A percentile compares a stretch with the other conserved stretches of the same genome.
phyloP scores from a whole-genome alignment of 2,329 filamentous ascomycete genomes.

The Trichoderma sp. region DNA sequence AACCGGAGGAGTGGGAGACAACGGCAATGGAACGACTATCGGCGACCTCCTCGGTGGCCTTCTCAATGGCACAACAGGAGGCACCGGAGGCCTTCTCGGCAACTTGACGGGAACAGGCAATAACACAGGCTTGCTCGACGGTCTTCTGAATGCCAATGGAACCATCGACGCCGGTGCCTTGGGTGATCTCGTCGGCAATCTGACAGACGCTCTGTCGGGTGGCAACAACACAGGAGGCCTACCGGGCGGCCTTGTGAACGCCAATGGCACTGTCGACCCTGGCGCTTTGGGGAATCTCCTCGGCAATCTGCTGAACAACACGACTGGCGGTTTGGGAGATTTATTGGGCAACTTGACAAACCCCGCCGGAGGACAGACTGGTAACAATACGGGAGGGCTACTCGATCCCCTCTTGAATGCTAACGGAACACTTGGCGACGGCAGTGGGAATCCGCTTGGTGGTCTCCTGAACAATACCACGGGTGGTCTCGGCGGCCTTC shows the following conservation, averaged over 20 bases:
- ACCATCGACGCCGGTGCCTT: not conserved
- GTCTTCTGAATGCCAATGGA: not conserved
- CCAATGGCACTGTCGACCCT: not conserved
- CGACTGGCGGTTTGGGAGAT: not conserved
- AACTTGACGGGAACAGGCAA: too few species aligned
- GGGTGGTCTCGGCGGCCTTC: not conserved
- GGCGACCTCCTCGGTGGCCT: not conserved
- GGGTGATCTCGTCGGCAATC: not conserved
- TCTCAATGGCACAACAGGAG: not conserved
- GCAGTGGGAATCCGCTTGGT: not conserved
- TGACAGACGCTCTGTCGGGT: not conserved
- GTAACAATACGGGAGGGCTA: not conserved
- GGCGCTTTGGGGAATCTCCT: not conserved
- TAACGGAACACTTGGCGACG: not conserved
- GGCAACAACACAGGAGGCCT: too few species aligned
- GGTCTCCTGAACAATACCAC: not conserved
- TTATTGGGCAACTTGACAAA: too few species aligned
- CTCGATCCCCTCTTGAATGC: not conserved
- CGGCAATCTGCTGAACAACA: not conserved
- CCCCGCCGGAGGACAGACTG: not conserved
- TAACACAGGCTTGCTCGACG: not conserved
- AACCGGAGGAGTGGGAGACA: too few species aligned
- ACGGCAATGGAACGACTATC: too few species aligned
- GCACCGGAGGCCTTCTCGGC: not conserved
- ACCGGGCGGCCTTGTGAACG: not conserved